Base-by-base conservation (phyloP, 441 rosid species). In the Populus hybrid region DNA sequence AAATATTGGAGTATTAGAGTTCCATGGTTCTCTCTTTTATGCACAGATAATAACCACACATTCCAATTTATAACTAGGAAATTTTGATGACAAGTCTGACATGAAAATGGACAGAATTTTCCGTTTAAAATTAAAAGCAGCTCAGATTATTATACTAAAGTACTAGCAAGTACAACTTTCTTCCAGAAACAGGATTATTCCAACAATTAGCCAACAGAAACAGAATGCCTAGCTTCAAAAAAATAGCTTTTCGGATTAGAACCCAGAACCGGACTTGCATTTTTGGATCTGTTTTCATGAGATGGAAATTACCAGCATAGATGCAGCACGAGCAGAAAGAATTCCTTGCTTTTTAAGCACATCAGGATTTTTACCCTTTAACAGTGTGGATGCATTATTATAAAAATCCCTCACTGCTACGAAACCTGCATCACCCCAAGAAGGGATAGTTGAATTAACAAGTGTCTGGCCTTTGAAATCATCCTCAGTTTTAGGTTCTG, bases 251-350 rank as follows among this genome's bases (percentile, higher is more conserved):
- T 46, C 20, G 5, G 12, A 46, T 14, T 46, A 46, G 57, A 14
- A 14, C 57, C 53, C 7, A 46, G 3, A 46, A 12, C 20, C 4
- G 20, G 20, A 46, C 20, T 46, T 14, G 57, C 57, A 12, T 46
- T 46, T 46, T 14, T 34, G 18, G 10, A 2, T 34, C 20, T 36
- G 10, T 14, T 68, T 14, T 68, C 20, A 26, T 32, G 20, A 32
- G 38, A 32, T 68, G 86, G 70, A 75, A 46, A 83, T 85, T 92
- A 95, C 99, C 93, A 95, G 87, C 99, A 95, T 93, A 67, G 97
- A 95, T 61, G 99, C 97, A 68, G 97, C 97, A 78, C 98, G 98
- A 76, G 82, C 86, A 67, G 98, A 90, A 82, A 95, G 87, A 81
- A 89, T 80, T 81, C 95, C 95, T 79, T 91, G 93, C 87, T 86